Percentiles rank a stretch among this genome's conserved stretches.
Conservation (phyloP, 805 yeast species). For the Myxozyma vanderwaltii region DNA sequence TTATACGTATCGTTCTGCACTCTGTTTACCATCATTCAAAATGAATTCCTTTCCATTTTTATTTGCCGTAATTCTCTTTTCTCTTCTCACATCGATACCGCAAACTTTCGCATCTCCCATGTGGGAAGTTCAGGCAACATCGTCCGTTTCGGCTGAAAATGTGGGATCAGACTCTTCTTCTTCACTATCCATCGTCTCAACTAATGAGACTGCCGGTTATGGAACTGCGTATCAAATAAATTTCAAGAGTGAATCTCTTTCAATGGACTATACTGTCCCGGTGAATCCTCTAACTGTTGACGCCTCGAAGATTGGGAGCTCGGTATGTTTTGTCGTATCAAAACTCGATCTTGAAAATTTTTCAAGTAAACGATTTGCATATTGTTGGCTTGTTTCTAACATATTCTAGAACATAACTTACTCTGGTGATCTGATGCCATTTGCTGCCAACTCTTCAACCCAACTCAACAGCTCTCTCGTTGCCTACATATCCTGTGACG, state of each 20-base stretch:
- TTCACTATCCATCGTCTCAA: conserved; percentile 9
- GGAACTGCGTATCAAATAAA: conserved; percentile 16
- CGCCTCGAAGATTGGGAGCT: conserved; percentile 12
- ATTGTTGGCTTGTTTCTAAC: no score
- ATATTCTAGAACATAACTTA: conserved; percentile 20
- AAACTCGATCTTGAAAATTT: no score
- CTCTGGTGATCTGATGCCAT: conserved; percentile 19
- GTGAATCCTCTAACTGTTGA: conserved; percentile 27
- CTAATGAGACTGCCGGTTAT: conserved; percentile 15
- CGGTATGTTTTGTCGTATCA: conserved; percentile 11
- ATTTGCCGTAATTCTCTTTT: background rate
- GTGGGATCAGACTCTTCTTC: conserved; percentile 4
- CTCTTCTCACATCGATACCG: background rate
- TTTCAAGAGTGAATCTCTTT: conserved; percentile 5
- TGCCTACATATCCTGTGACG: conserved; percentile 32
- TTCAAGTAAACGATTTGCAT: no score
- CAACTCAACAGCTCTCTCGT: conserved; percentile 15
- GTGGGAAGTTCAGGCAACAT: conserved; percentile 9
- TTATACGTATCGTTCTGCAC: no score
- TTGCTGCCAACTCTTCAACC: conserved; percentile 18
- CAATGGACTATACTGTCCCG: conserved; percentile 9
- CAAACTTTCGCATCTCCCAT: background rate
- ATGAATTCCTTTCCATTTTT: background rate
- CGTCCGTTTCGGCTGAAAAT: background rate
- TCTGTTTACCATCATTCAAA: background rate